Evolutionary conservation across 176 grass and related monocot species (phyloP).

Genomic region (Rhynchospora breviuscula): DNA sequence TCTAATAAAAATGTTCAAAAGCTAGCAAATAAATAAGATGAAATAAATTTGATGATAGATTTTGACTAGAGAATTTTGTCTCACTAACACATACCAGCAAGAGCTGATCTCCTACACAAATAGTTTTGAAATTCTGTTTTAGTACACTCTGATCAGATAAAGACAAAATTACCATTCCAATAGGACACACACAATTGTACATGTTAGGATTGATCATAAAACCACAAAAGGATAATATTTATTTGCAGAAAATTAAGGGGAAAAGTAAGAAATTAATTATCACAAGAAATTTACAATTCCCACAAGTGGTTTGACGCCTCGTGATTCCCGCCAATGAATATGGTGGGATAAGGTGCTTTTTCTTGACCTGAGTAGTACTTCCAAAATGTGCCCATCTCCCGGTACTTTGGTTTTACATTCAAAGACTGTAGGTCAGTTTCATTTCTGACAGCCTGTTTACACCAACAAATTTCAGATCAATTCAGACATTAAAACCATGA

Average conservation of each 20-base stretch:
- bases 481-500: constrained; percentile 3
- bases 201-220: neutral
- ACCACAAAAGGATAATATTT: neutral
- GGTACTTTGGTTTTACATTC: constrained; percentile 47
- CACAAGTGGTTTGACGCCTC: constrained; percentile 91
- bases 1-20: constrained; percentile 18
- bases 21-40: neutral
- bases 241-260: neutral
- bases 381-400: constrained; percentile 77
- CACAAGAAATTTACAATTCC: constrained; percentile 64
- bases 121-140: neutral
- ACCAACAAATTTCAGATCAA: neutral
- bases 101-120: neutral
- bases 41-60: neutral
- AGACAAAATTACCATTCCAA: neutral
- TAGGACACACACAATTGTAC: neutral
- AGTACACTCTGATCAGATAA: neutral
- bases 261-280: neutral
- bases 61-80: neutral
- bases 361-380: constrained; percentile 88
- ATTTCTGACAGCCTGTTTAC: constrained; percentile 67
- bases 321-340: constrained; percentile 90
- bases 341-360: constrained; percentile 76
- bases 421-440: constrained; percentile 54
- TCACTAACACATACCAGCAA: neutral